Conservation (phyloP, 768 basidiomycete genomes). For the Lepiota venenata region DNA sequence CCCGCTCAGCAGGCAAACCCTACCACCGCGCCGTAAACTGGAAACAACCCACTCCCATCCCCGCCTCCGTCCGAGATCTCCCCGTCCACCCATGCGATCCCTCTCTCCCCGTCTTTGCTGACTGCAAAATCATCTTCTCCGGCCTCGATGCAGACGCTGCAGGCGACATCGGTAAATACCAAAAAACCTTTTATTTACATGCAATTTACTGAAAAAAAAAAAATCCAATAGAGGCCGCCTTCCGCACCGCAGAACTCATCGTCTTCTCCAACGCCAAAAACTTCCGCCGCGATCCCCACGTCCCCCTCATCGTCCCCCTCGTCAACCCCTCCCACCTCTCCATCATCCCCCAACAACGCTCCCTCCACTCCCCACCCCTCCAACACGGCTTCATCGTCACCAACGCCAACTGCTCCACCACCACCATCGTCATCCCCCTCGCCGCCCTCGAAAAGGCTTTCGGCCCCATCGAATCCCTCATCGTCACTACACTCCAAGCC, state of each 20-base stretch:
- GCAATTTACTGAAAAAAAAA: too few species aligned
- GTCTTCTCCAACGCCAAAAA: slow-evolving; percentile 99
- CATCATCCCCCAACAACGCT: slow-evolving; percentile 81
- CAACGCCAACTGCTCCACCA: slow-evolving; percentile 98
- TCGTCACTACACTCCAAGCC: slow-evolving; percentile 97
- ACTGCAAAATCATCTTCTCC: slow-evolving; percentile 88
- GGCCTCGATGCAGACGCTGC: slow-evolving; percentile 96
- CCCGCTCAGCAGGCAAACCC: slow-evolving; percentile 79
- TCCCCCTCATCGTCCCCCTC: slow-evolving; percentile 94
- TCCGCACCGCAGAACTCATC: slow-evolving; percentile 82
- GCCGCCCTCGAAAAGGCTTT: slow-evolving; percentile 86
- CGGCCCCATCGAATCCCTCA: slow-evolving; percentile 87
- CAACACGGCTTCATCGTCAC: slow-evolving; percentile 93
- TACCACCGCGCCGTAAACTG: slow-evolving; percentile 76
- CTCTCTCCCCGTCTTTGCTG: slow-evolving; percentile 56
- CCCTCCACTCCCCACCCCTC: slow-evolving; percentile 61
- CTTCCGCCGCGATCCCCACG: slow-evolving; percentile 85
- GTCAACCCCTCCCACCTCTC: slow-evolving; percentile 86
- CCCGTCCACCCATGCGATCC: slow-evolving; percentile 76
- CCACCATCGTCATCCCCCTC: slow-evolving; percentile 89
- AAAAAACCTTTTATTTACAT: too few species aligned
- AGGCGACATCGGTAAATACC: slow-evolving; percentile 92
- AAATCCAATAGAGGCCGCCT: slow-evolving; percentile 68
- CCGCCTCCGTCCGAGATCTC: slow-evolving; percentile 54
- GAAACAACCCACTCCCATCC: slow-evolving; percentile 86